phyloP scores from a whole-genome alignment of 2,329 filamentous ascomycete species.

The Talaromyces sp. region DNA sequence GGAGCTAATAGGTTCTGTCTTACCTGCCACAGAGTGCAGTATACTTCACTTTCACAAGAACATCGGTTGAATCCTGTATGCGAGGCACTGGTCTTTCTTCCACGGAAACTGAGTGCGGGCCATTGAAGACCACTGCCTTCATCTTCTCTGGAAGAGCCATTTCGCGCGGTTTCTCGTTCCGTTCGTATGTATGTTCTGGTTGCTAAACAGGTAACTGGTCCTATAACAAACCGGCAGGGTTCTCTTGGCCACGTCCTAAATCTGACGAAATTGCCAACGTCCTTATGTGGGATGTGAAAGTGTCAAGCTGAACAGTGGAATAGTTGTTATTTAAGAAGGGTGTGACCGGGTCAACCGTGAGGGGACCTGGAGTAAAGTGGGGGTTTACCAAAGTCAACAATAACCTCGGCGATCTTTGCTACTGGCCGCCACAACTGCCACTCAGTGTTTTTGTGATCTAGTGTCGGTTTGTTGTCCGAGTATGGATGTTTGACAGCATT shows the following conservation, averaged over 20 bases:
- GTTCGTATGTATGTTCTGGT: neutral
- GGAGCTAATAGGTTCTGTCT: slow-evolving; percentile 19
- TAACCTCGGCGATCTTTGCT: neutral
- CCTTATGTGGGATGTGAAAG: neutral
- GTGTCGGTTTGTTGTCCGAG: neutral
- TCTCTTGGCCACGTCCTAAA: neutral
- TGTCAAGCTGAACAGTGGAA: neutral
- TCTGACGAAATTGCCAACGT: neutral
- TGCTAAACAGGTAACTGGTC: neutral
- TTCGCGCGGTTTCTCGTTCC: neutral
- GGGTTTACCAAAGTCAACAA: neutral
- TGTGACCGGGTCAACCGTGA: neutral
- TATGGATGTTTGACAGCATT: neutral
- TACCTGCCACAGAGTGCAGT: slow-evolving; percentile 86
- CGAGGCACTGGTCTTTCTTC: slow-evolving; percentile 75
- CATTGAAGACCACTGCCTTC: slow-evolving; percentile 86
- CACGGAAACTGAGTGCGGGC: slow-evolving; percentile 66
- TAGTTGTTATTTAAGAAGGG: neutral
- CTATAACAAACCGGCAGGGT: neutral
- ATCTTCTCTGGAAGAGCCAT: slow-evolving; percentile 44
- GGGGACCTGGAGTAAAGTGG: neutral
- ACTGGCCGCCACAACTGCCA: neutral
- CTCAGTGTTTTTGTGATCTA: neutral
- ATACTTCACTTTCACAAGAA: slow-evolving; percentile 77
- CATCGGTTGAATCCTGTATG: slow-evolving; percentile 65